These are phyloP conservation scores for Melampsora americana DNA, from an alignment of 1,284 basidiomycete genomes.

Conservation along the genomic window DNA sequence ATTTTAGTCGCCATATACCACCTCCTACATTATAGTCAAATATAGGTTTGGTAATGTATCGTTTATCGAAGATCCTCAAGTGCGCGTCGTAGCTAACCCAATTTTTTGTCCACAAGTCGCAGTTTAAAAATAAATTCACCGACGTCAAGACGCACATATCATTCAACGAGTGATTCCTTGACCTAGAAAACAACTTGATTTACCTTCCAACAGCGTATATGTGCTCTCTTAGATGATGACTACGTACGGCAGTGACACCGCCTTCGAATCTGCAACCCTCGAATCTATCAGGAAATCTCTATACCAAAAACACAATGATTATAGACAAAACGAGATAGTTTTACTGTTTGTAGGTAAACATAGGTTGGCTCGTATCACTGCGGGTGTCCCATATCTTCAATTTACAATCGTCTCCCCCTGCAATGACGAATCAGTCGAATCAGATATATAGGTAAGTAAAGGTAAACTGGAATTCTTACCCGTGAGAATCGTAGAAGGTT, in stretches of 20 bases:
- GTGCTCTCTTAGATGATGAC: conserved; percentile 73
- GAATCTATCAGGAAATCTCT: conserved; percentile 17
- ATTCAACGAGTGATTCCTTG: neutral
- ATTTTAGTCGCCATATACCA: conserved; percentile 92
- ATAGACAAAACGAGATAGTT: conserved; percentile 44
- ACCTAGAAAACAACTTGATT: conserved; percentile 44
- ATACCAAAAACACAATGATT: conserved; percentile 17
- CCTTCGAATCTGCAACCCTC: conserved; percentile 71
- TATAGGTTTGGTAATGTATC: conserved; percentile 66
- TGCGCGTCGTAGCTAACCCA: conserved; percentile 74
- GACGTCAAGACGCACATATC: neutral
- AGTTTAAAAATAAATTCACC: conserved; percentile 12
- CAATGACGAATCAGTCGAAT: neutral
- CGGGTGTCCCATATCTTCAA: conserved; percentile 89
- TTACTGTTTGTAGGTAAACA: conserved; percentile 71
- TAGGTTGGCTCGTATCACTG: conserved; percentile 63
- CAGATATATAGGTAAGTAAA: too few relatives aligned
- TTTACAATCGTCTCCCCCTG: conserved; percentile 88
- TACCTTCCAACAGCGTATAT: conserved; percentile 87
- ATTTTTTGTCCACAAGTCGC: neutral
- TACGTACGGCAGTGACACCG: conserved; percentile 87
- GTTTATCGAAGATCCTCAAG: conserved; percentile 77
- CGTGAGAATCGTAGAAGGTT: conserved; percentile 73
- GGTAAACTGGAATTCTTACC: conserved; percentile 58
- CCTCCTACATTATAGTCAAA: conserved; percentile 71